Evolutionary conservation across 345 rosid species (phyloP).

Genomic region (Draba incana): DNA sequence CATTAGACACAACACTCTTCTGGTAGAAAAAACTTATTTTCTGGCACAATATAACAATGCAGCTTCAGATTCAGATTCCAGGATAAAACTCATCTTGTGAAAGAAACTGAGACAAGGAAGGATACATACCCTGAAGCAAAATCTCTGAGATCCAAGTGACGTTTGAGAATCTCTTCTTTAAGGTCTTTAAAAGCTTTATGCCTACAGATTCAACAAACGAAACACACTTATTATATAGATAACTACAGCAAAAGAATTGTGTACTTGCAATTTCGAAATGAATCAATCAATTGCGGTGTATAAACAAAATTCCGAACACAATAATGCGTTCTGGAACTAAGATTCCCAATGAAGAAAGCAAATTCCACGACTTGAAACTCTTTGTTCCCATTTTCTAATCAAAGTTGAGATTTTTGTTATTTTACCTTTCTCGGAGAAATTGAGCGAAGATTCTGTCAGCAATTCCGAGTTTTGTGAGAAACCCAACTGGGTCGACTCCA

Average conservation of each 20-base stretch:
- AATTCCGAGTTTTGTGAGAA: slow-evolving; percentile 65
- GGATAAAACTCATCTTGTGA: background rate
- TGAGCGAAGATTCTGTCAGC: slow-evolving; percentile 79
- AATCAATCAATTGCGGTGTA: no score
- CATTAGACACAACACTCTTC: slow-evolving; percentile 10
- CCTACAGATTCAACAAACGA: slow-evolving; percentile 50
- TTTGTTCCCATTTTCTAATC: background rate
- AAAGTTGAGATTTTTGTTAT: background rate
- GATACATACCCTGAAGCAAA: slow-evolving; percentile 76
- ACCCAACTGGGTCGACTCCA: slow-evolving; percentile 47
- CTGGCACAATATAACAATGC: background rate
- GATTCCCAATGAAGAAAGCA: background rate
- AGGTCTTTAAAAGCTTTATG: slow-evolving; percentile 84
- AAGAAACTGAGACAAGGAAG: background rate
- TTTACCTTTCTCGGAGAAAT: slow-evolving; percentile 91
- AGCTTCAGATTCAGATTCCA: background rate
- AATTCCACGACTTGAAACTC: slow-evolving; percentile 1
- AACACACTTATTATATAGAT: background rate
- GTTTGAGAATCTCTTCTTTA: slow-evolving; percentile 73
- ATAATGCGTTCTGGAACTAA: no score
- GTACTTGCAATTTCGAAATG: slow-evolving; percentile 8
- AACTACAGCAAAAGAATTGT: background rate
- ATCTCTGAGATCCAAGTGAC: slow-evolving; percentile 69
- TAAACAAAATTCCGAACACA: no score
- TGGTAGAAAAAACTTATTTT: background rate